Evolutionary conservation across 768 basidiomycete species (phyloP), one percentile per base, ranked within the genome.

Genomic region (Lactifluus subvellereus): DNA sequence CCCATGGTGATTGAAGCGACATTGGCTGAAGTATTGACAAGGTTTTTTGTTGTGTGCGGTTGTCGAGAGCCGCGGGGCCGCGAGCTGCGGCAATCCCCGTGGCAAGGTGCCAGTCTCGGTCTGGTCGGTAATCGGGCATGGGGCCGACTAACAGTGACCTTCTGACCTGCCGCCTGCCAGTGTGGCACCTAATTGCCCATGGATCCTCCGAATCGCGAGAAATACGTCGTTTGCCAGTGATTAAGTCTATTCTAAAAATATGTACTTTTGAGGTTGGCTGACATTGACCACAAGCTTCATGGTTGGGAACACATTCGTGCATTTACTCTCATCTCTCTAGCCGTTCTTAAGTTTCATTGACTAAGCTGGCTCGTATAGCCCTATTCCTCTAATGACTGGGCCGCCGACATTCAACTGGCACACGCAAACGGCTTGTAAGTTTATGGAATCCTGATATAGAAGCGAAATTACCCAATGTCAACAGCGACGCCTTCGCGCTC

Each of bases 211-310:
- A 14, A 7, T 42, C 32, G n/a, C 14, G 11, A 27, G 11, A 66
- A 59, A 54, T 53, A 45, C 8, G 57, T 66, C 22, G 57, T 66
- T 11, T 66, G 65, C 65, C 62, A 66, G 61, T 66, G 11, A 64
- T 57, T 59, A 20, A 32, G 30, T 18, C 32, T 14, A 16, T 35
- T 11, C 20, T 22, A 43, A 14, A 35, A 18, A 1, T 22, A 7
- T 2, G 14, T 47, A 6, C 1, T 51, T 38, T 20, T 37, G 32
- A n/a, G 6, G 22, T 37, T 59, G 38, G 22, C 58, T 64, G 42
- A 60, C 50, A 30, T 43, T 43, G 16, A 35, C n/a, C 4, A 1
- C 33, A n/a, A 64, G 58, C 27, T 64, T 64, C 42, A 64, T 64
- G 62, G 54, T 64, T 7, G 62, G 62, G 8, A 55, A 60, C 20